Percentiles rank a stretch among this genome's conserved stretches.
Conservation (phyloP, 139 green algal species). For the Monoraphidium neglectum region DNA sequence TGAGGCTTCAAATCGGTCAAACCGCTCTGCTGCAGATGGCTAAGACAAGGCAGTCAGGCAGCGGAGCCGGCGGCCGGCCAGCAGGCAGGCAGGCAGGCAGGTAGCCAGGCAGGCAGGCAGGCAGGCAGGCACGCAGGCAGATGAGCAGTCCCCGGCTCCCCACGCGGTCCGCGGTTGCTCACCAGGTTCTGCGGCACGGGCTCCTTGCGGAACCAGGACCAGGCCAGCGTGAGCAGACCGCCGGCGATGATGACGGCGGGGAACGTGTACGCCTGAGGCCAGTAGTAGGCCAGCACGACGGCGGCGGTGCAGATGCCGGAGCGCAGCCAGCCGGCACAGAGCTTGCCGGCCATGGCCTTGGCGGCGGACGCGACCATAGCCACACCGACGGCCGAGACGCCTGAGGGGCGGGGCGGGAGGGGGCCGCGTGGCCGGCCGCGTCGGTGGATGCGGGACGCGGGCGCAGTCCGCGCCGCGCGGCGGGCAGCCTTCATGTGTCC, state of each 20-base stretch:
- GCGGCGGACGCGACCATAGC: slow-evolving; percentile 85
- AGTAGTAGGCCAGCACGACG: slow-evolving; percentile 78
- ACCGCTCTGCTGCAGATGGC: too few species aligned
- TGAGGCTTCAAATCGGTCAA: too few species aligned
- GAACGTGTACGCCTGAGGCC: slow-evolving; percentile 58
- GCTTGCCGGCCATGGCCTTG: slow-evolving; percentile 68
- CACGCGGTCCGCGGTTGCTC: neutral
- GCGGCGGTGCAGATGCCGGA: slow-evolving; percentile 40
- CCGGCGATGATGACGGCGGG: slow-evolving; percentile 73
- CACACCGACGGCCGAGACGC: slow-evolving; percentile 74
- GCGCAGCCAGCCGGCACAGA: slow-evolving; percentile 54
- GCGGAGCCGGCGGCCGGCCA: too few species aligned
- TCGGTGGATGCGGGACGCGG: too few species aligned
- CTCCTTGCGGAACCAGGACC: slow-evolving; percentile 42
- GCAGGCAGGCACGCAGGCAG: too few species aligned
- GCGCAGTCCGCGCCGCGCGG: slow-evolving; percentile 1
- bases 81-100: too few species aligned
- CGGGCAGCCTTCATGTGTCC: too few species aligned
- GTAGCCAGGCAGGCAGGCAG: too few species aligned
- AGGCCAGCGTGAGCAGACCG: slow-evolving; percentile 61
- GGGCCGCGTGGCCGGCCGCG: too few species aligned
- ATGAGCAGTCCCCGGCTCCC: too few species aligned
- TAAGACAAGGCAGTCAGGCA: neutral
- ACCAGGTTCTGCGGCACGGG: slow-evolving; percentile 14
- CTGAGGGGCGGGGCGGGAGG: slow-evolving; percentile 25